A percentile compares a stretch with the other conserved stretches of the same genome.
Conservation (phyloP, 495 filamentous ascomycete genomes). For the Trichocladium uniseriatum region DNA sequence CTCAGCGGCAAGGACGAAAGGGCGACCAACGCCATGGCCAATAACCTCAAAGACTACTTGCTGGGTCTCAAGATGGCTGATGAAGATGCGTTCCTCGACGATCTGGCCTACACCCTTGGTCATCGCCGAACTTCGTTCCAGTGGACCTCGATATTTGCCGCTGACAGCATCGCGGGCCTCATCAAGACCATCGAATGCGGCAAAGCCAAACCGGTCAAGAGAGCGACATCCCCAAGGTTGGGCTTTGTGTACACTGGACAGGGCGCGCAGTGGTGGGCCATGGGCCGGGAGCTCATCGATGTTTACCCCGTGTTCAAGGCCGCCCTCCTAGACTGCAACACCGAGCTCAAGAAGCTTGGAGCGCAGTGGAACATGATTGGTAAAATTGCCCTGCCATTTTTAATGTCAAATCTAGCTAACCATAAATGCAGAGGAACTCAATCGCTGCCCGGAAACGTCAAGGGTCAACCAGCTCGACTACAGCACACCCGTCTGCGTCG, state of each 20-base stretch:
- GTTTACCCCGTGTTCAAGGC: slow-evolving; percentile 24
- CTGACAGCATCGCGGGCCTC: slow-evolving; percentile 7
- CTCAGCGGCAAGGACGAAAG: slow-evolving; percentile 22
- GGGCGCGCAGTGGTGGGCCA: slow-evolving; percentile 46
- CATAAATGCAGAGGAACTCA: slow-evolving; percentile 20
- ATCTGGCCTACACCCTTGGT: slow-evolving; percentile 28
- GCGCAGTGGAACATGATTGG: slow-evolving; percentile 20
- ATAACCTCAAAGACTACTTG: slow-evolving; percentile 16
- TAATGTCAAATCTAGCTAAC: not conserved
- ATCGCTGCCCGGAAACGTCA: slow-evolving; percentile 14
- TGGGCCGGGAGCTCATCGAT: slow-evolving; percentile 42
- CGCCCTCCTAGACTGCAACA: slow-evolving; percentile 22
- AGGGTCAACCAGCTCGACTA: slow-evolving; percentile 24
- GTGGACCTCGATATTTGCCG: slow-evolving; percentile 16
- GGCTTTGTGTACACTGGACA: slow-evolving; percentile 38
- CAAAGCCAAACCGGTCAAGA: slow-evolving; percentile 13
- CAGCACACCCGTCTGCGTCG: slow-evolving; percentile 39
- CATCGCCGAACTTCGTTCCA: slow-evolving; percentile 25
- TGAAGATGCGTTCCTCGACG: slow-evolving; percentile 19
- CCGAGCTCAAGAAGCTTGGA: slow-evolving; percentile 24
- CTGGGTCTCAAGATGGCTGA: not conserved
- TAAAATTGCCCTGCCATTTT: not conserved
- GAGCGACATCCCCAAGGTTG: slow-evolving; percentile 3
- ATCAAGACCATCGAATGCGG: slow-evolving; percentile 15
- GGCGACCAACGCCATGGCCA: slow-evolving; percentile 13